Evolutionary conservation across 345 rosid genomes (phyloP).

Genomic region (Melaleuca alternifolia): DNA sequence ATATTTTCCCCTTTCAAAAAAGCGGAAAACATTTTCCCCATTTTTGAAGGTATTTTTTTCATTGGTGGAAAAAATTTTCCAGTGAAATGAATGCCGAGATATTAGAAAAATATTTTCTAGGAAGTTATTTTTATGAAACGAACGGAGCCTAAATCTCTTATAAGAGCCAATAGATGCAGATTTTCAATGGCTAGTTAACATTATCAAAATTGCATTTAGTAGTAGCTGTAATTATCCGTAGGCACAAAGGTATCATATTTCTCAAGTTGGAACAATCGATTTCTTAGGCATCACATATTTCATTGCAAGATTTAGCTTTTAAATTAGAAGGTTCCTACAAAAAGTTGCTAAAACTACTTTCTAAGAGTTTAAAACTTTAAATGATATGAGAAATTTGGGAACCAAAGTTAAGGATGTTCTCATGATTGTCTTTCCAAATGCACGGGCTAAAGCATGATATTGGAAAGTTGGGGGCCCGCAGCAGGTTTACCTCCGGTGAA

Average conservation of each 20-base stretch:
- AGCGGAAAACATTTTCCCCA: no score
- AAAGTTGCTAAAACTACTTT: no score
- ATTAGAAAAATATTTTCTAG: no score
- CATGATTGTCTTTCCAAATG: background rate
- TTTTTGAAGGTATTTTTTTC: no score
- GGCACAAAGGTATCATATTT: background rate
- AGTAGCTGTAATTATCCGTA: background rate
- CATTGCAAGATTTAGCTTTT: background rate
- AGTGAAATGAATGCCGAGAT: no score
- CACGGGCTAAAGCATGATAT: background rate
- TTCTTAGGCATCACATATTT: background rate
- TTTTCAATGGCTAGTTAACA: background rate
- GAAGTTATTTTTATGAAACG: no score
- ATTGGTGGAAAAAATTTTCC: no score
- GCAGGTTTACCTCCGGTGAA: background rate
- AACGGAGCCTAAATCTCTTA: background rate
- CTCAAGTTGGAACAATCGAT: background rate
- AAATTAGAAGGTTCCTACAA: background rate
- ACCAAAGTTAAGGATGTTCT: background rate
- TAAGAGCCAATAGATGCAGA: background rate
- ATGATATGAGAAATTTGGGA: background rate
- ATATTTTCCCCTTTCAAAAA: no score
- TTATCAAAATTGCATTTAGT: background rate
- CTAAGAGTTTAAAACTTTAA: background rate
- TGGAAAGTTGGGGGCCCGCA: background rate